Evolutionary conservation across 2,329 filamentous ascomycete species (phyloP), one percentile per base, ranked within the genome.

Genomic region (Fusarium coicis): DNA sequence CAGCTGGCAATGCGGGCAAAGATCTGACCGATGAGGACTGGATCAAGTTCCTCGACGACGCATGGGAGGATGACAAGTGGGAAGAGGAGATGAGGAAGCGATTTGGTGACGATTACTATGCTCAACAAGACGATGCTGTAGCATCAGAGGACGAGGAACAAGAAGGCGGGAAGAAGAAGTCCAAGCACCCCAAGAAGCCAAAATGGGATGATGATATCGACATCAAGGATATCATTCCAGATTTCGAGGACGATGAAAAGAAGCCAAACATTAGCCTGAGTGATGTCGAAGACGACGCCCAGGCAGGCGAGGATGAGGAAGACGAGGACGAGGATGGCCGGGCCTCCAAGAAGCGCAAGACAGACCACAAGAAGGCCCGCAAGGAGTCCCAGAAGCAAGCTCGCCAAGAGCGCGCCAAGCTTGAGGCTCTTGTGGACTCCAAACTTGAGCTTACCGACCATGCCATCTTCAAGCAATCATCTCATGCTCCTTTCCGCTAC

Each of bases 201-300:
- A 91, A 88, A 79, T 99, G 96, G 93, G 94, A 98, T 77, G 95
- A 98, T 78, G 96, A 99, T 80, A 98, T 99, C 77, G 95, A 98
- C 80, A 98, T 99, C 84, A 94, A 93, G 69, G 96, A 97, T 81
- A 87, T 98, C 56, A 85, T 97, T 34, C 95, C 94, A 4, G 94
- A 97, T 69, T 97, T 97, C 79, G 90, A 93, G 26, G 93, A 94
- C 32, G 89, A 89, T 11, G 84, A 87, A 65, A 80, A 52, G 28
- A 83, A 86, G 55, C 88, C 89, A 26, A 83, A 84, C 3, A 83
- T 93, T 66, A 84, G 84, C 3, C 83, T 92, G 4, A 89, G 89
- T 10, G 84, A 84, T 19, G 82, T 80, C 3, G 83, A 81, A 16
- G 84, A 81, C 15, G 82, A 83, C 12, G 79, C 66, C 7, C 81